phyloP scores from a whole-genome alignment of 2,329 filamentous ascomycete genomes.

The Thelonectria discophora region DNA sequence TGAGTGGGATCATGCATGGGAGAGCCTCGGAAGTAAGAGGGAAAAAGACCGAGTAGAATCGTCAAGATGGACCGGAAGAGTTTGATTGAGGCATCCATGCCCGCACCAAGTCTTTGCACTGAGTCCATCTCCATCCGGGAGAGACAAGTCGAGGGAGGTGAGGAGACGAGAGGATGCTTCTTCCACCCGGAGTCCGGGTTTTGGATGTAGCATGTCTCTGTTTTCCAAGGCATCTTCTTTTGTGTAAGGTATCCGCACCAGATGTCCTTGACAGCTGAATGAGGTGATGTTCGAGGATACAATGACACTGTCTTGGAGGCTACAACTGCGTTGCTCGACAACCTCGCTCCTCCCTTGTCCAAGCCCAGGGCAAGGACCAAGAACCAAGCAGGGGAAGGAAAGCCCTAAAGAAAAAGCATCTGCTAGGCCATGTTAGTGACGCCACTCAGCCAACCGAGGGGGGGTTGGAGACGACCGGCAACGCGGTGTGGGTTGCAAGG shows the following conservation, averaged over 20 bases:
- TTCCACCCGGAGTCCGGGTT: background rate
- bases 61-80: background rate
- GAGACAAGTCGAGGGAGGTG: background rate
- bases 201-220: background rate
- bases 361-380: background rate
- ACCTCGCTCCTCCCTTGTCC: background rate
- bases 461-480: background rate
- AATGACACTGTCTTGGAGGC: background rate
- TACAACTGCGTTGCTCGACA: background rate
- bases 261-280: background rate
- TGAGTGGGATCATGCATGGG: conserved; percentile 7
- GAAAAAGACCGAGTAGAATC: background rate
- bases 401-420: background rate
- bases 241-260: too few relatives aligned
- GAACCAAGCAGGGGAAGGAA: background rate
- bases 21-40: conserved; percentile 3
- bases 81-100: conserved; percentile 1
- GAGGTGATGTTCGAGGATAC: background rate
- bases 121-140: background rate
- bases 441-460: background rate
- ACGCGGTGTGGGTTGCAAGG: background rate
- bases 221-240: background rate
- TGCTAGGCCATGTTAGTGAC: background rate
- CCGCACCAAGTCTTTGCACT: background rate
- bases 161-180: background rate